phyloP scores from a whole-genome alignment of 1,284 basidiomycete genomes.

The Ceratobasidium sp. region DNA sequence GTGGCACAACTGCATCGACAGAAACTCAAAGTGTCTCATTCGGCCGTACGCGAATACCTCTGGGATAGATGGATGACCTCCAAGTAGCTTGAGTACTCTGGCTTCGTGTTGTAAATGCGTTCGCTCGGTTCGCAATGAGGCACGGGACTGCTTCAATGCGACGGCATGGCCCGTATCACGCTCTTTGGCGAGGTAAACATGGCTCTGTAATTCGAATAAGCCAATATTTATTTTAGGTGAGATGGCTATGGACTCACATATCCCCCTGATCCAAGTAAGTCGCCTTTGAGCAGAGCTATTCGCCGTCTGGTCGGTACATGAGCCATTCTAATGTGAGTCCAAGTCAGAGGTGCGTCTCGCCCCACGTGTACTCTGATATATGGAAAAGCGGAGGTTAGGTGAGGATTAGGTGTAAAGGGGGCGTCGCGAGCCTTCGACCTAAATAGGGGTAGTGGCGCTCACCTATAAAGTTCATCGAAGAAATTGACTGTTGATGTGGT shows the following conservation, averaged over 20 bases:
- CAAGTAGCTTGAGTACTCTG: constrained; percentile 45
- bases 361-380: no score
- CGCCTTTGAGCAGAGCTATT: background rate
- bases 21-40: constrained; percentile 49
- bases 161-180: background rate
- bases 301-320: no score
- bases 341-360: no score
- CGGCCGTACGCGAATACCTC: constrained; percentile 42
- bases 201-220: background rate
- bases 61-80: constrained; percentile 50
- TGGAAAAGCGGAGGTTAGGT: no score
- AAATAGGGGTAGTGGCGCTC: no score
- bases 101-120: constrained; percentile 47
- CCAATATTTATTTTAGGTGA: background rate
- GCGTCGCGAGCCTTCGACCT: no score
- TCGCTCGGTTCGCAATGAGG: constrained; percentile 43
- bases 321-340: no score
- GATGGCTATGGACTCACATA: background rate
- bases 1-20: constrained; percentile 46
- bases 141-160: constrained; percentile 45
- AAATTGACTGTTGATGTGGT: no score
- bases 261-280: background rate
- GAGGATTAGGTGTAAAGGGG: no score
- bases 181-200: background rate
- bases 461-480: no score